Evolutionary conservation across 345 rosid genomes (phyloP), one percentile per base, ranked within the genome.

Genomic region (Salix suchowensis): DNA sequence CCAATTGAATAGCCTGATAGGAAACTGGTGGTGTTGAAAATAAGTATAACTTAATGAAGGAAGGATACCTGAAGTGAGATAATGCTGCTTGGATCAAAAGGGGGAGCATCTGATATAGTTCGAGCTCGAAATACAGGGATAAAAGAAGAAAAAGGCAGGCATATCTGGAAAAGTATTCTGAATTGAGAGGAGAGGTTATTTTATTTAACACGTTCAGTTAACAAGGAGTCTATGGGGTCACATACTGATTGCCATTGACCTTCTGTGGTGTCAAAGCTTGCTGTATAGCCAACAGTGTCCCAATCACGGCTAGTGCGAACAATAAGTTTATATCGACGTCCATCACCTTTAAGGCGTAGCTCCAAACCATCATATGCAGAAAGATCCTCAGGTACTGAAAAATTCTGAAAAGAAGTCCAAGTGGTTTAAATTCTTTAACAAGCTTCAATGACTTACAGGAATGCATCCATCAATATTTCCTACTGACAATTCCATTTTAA

Each of bases 191-290:
- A 37, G n/a, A 67, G 65, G 44, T 40, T 40, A 40, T 40, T 40
- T 16, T 37, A 5, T 30, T 52, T 32, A 69, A 67, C 60, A 71
- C 32, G 18, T 52, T 44, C 44, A 76, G 30, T 62, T 8, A 32
- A 60, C 48, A 14, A 44, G 71, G 65, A 60, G 50, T 55, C 76
- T 24, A 52, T 32, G 21, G 21, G 46, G 61, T n/a, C 34, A 84
- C 92, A 80, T 76, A 93, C 98, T 32, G 97, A 88, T 79, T 95
- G 99, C 99, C 99, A 95, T 81, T 90, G 86, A 74, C 89, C 96
- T 81, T 75, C 85, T 11, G 71, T 66, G 30, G 99, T 95, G 85
- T 95, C 96, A 80, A 93, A 90, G 78, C 98, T 77, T 61, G 86
- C 82, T 0, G 96, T 90, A 85, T 93, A 93, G 64, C 98, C 98